Evolutionary conservation across 306 rosid genomes (phyloP).

Genomic region (apple (Malus domestica)): ASM211411v1 NC_041800.1:18192001-18192500

Average conservation of each 20-base stretch:
- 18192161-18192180: background rate
- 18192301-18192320: conserved; percentile 97
- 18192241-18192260: conserved; percentile 69
- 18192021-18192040: conserved; percentile 5
- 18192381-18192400: conserved; percentile 52
- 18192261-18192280: conserved; percentile 52
- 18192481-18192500: conserved; percentile 29
- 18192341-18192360: conserved; percentile 82
- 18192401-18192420: conserved; percentile 54
- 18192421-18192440: conserved; percentile 44
- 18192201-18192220: conserved; percentile 78
- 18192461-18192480: conserved; percentile 22
- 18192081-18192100: too few species aligned
- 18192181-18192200: conserved; percentile 12
- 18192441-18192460: conserved; percentile 18
- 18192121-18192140: background rate
- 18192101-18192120: background rate
- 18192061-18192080: background rate
- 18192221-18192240: conserved; percentile 84
- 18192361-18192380: conserved; percentile 72
- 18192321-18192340: conserved; percentile 96
- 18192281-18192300: conserved; percentile 85
- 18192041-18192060: background rate
- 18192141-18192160: background rate
- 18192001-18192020: background rate